A percentile compares a stretch with the other conserved stretches of the same genome.
These are phyloP conservation scores for Trichoderma koningii DNA, from an alignment of 2,329 filamentous ascomycete genomes.

Conservation along the genomic window DNA sequence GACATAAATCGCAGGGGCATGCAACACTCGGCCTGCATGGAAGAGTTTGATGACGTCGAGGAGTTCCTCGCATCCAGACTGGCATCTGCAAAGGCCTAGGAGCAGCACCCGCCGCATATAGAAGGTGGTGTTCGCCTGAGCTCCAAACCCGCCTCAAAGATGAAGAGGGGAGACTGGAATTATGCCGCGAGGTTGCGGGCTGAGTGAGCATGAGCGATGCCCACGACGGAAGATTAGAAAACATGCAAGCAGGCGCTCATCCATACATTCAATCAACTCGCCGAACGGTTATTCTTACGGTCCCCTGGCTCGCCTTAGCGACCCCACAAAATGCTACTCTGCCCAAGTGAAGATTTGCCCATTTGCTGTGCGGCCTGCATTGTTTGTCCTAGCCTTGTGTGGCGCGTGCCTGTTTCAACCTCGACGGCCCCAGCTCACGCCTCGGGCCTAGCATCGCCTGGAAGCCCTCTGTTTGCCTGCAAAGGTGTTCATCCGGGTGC, in stretches of 20 bases:
- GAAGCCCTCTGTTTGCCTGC: neutral
- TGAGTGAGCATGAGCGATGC: neutral
- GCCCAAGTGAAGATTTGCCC: slow-evolving; percentile 3
- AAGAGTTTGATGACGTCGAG: slow-evolving; percentile 84
- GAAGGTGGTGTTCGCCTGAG: slow-evolving; percentile 1
- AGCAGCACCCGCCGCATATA: neutral
- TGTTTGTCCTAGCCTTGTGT: neutral
- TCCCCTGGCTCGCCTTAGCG: slow-evolving; percentile 10
- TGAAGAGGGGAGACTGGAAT: slow-evolving; percentile 1
- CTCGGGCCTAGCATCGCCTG: slow-evolving; percentile 4
- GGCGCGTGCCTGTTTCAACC: slow-evolving; percentile 2
- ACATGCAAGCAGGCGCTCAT: too few relatives aligned
- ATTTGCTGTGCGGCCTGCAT: slow-evolving; percentile 11
- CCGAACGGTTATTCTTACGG: slow-evolving; percentile 7
- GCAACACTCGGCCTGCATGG: slow-evolving; percentile 71
- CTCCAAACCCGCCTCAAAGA: neutral
- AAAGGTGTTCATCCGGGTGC: neutral
- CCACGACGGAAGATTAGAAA: neutral
- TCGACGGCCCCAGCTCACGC: slow-evolving; percentile 1
- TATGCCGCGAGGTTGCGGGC: neutral
- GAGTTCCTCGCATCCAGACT: slow-evolving; percentile 52
- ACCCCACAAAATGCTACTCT: slow-evolving; percentile 11
- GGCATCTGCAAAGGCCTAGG: slow-evolving; percentile 38
- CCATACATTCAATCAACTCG: slow-evolving; percentile 3
- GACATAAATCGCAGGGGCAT: slow-evolving; percentile 56